phyloP scores from a whole-genome alignment of 2,329 filamentous ascomycete genomes.

The Coleophoma eucalyptorum region DNA sequence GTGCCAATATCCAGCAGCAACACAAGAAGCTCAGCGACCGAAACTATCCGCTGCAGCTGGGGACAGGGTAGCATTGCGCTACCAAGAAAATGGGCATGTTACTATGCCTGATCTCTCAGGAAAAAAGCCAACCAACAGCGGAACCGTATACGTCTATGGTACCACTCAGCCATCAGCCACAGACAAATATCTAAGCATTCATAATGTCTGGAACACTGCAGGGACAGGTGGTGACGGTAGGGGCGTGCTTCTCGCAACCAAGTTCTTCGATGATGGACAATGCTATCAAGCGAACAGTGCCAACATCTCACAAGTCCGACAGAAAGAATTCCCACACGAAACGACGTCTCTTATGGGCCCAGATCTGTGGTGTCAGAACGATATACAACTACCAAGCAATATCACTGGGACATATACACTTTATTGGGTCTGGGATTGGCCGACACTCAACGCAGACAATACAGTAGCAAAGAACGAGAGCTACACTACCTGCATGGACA shows the following conservation, averaged over 20 bases:
- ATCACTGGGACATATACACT: conserved; percentile 68
- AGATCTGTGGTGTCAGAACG: conserved; percentile 76
- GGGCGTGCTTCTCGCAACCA: conserved; percentile 70
- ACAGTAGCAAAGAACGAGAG: conserved; percentile 49
- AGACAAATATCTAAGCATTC: conserved; percentile 58
- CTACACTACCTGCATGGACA: conserved; percentile 55
- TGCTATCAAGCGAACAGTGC: conserved; percentile 77
- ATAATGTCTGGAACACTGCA: conserved; percentile 73
- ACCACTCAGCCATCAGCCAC: conserved; percentile 53
- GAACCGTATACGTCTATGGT: conserved; percentile 73
- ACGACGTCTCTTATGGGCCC: conserved; percentile 48
- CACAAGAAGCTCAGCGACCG: conserved; percentile 30
- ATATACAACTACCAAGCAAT: conserved; percentile 70
- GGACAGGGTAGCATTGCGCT: conserved; percentile 62
- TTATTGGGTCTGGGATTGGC: conserved; percentile 98
- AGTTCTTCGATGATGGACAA: conserved; percentile 84
- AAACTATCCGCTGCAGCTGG: conserved; percentile 45
- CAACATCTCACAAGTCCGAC: conserved; percentile 54
- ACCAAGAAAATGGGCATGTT: conserved; percentile 76
- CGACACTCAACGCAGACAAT: conserved; percentile 46
- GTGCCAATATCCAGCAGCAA: conserved; percentile 59
- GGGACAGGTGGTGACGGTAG: conserved; percentile 78
- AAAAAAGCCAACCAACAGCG: conserved; percentile 63
- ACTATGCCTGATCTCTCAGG: conserved; percentile 52
- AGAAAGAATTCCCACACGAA: conserved; percentile 46